Evolutionary conservation across 73 alveolate species (phyloP).

Genomic region (Diophrys appendiculata): DNA sequence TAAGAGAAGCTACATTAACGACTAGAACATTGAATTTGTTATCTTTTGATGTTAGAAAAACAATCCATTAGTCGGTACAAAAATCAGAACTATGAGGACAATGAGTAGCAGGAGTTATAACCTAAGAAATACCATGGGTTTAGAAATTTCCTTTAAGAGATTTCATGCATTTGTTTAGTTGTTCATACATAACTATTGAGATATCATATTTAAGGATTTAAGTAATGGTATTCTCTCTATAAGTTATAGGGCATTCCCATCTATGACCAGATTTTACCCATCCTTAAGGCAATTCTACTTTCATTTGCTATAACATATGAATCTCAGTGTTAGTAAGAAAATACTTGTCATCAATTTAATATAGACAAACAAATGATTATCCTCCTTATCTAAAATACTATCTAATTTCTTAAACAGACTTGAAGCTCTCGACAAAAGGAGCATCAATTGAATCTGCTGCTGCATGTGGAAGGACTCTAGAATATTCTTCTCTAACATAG

Average conservation of each 20-base stretch:
- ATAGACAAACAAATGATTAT: neutral
- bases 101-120: neutral
- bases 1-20: neutral
- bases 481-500: neutral
- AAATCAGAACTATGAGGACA: neutral
- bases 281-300: neutral
- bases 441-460: neutral
- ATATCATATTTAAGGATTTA: no score
- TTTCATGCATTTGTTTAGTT: neutral
- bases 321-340: neutral
- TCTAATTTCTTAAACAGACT: neutral
- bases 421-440: neutral
- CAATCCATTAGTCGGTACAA: neutral
- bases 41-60: neutral
- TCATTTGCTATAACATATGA: neutral
- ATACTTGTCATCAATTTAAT: neutral
- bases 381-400: neutral
- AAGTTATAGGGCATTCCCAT: neutral
- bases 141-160: neutral
- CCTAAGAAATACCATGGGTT: neutral
- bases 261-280: neutral
- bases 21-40: neutral
- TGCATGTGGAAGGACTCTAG: neutral
- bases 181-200: neutral
- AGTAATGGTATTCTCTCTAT: neutral